Percentiles rank a stretch among this genome's conserved stretches.
Conservation (phyloP, 495 filamentous ascomycete genomes). For the Talaromyces wortmannii region DNA sequence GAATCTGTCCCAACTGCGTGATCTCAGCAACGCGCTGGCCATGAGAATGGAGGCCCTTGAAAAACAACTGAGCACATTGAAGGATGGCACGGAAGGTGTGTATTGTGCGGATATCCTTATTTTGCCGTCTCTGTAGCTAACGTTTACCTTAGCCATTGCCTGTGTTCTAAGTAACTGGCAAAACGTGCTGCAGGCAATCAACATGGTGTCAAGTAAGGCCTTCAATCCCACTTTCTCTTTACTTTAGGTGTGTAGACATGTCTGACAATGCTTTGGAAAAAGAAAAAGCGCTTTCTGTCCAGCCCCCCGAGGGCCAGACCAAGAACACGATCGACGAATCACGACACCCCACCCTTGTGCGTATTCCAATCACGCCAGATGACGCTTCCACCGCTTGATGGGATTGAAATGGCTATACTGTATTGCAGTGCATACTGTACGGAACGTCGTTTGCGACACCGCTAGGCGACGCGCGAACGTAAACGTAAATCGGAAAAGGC, state of each 20-base stretch:
- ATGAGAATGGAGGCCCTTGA: constrained; percentile 88
- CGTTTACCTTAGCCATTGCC: constrained; percentile 63
- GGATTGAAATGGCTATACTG: background rate
- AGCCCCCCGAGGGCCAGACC: background rate
- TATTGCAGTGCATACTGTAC: no score
- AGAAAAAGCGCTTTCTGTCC: background rate
- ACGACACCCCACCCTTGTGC: constrained; percentile 1
- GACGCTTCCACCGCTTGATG: background rate
- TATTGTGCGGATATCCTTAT: background rate
- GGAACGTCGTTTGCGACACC: no score
- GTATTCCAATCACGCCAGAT: constrained; percentile 1
- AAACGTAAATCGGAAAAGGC: background rate
- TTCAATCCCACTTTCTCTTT: background rate
- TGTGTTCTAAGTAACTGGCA: constrained; percentile 93
- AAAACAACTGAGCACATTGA: constrained; percentile 78
- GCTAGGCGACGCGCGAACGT: no score
- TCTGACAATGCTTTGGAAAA: background rate
- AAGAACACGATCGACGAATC: background rate
- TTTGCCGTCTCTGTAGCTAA: constrained; percentile 5
- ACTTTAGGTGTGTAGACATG: background rate
- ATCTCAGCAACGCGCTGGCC: constrained; percentile 80
- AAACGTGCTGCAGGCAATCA: constrained; percentile 86
- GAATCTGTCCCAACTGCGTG: constrained; percentile 77
- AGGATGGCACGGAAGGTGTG: constrained; percentile 87
- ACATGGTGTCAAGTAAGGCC: constrained; percentile 85